Base-by-base conservation (phyloP, 192 early-diverging fungal genomes). In the Mycoemilia scoparia region DNA sequence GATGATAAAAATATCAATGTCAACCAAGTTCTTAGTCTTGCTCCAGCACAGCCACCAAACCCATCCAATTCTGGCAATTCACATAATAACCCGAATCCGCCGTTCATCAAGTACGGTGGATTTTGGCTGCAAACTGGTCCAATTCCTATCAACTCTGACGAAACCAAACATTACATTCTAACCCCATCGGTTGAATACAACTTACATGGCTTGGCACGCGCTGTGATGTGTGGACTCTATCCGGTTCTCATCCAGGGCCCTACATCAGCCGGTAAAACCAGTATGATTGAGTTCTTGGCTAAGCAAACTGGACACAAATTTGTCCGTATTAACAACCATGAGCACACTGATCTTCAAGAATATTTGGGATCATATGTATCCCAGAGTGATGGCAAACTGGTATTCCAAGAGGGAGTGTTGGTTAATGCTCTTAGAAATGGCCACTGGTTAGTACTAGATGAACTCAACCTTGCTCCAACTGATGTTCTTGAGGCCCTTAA, bases 241-340 rank as follows among this genome's bases (percentile, higher is more conserved):
- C 95, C 95, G 1, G 84, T 95, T 12, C 59, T 99, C 49, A 89
- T 99, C 45, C 95, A 99, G 65, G 95, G 93, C 27, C 95, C 91
- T 5, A 99, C 95, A 0, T 91, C 86, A 14, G 80, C 82, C 26
- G 95, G 95, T 33, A 99, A 99, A 55, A 99, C 95, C 0, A 83
- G 78, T 39, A 96, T 99, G 84, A 82, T 99, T 34, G 86, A 96
- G 50, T 88, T 89, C 39, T 53, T 99, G 39, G 95, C 95, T 9
- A 74, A 81, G 28, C 39, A 61, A 10, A 82, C 88, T 1, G 87
- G 88, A n/a, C 91, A 95, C 58, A 59, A 61, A 9, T 95, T 96
- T 58, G 84, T 99, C 15, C 78, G 95, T 26, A 88, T 99, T 51
- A 99, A 99, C 57, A 96, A 99, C 54, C 95, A 99, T 60, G 91